Evolutionary conservation across 2,329 filamentous ascomycete species (phyloP).

Genomic region (Chaetomium strumarium): DNA sequence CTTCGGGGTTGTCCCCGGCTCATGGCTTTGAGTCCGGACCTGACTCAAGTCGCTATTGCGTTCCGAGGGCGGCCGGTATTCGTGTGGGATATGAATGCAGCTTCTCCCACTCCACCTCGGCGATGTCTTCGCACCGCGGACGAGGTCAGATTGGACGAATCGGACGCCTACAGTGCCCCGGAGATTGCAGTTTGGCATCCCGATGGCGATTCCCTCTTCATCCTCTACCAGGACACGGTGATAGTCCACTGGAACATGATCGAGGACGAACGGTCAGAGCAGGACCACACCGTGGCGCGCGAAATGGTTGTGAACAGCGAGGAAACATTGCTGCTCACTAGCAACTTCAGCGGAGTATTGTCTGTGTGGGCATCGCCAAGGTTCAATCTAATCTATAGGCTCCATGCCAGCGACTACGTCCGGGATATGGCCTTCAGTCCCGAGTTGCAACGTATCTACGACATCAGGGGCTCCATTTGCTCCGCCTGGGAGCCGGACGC

Average conservation of each 20-base stretch:
- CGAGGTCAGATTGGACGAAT: background rate
- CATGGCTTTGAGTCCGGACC: conserved; percentile 1
- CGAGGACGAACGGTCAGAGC: conserved; percentile 1
- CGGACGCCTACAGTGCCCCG: background rate
- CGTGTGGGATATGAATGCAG: conserved; percentile 1
- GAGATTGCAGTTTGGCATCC: conserved; percentile 3
- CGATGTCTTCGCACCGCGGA: background rate
- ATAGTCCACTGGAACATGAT: conserved; percentile 1
- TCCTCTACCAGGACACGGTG: conserved; percentile 2
- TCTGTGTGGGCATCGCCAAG: conserved; percentile 1
- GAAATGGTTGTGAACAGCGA: conserved; percentile 8
- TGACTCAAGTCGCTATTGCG: background rate
- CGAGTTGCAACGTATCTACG: conserved; percentile 5
- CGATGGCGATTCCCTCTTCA: background rate
- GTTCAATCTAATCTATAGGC: background rate
- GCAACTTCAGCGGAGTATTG: conserved; percentile 1
- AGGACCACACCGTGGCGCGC: background rate
- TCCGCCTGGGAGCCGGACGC: conserved; percentile 5
- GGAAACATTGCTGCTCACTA: background rate
- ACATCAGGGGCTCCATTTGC: background rate
- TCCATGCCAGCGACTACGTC: background rate
- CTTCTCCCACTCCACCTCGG: background rate
- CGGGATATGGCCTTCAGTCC: conserved; percentile 5
- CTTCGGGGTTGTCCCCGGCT: conserved; percentile 2
- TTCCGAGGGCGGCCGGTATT: conserved; percentile 5